Evolutionary conservation across 192 early-diverging fungal genomes (phyloP).

Genomic region (Coemansia furcata): DNA sequence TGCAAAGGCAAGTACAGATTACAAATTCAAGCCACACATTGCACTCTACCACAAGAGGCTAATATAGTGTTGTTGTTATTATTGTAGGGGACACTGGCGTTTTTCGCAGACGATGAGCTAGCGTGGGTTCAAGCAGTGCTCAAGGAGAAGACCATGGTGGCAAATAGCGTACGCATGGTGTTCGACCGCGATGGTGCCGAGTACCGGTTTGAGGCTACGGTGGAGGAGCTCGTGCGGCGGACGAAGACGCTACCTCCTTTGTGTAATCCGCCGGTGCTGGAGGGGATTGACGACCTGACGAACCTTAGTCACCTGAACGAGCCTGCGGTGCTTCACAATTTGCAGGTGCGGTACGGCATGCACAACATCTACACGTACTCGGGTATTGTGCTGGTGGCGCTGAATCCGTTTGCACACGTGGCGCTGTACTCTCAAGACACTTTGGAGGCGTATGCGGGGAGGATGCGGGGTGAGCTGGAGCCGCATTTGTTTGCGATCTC

Average conservation of each 20-base stretch:
- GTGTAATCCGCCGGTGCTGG: slow-evolving; percentile 87
- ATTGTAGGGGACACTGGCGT: slow-evolving; percentile 43
- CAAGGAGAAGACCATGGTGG: slow-evolving; percentile 32
- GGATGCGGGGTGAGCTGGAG: slow-evolving; percentile 89
- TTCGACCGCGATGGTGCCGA: slow-evolving; percentile 17
- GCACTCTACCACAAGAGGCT: neutral
- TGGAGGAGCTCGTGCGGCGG: slow-evolving; percentile 67
- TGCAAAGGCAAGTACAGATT: slow-evolving; percentile 34
- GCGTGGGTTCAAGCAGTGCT: slow-evolving; percentile 45
- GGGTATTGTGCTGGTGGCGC: slow-evolving; percentile 96
- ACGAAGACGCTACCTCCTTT: slow-evolving; percentile 81
- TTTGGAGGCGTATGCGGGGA: slow-evolving; percentile 90
- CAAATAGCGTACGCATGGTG: slow-evolving; percentile 19
- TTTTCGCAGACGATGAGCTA: slow-evolving; percentile 36
- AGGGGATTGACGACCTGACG: slow-evolving; percentile 89
- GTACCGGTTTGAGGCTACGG: slow-evolving; percentile 63
- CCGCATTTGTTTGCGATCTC: slow-evolving; percentile 99
- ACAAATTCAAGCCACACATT: neutral
- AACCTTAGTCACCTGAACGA: slow-evolving; percentile 93
- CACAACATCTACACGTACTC: slow-evolving; percentile 99
- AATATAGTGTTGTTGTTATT: neutral
- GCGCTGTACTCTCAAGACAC: slow-evolving; percentile 89
- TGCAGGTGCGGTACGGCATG: slow-evolving; percentile 84
- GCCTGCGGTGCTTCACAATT: slow-evolving; percentile 91
- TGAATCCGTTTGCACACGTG: slow-evolving; percentile 91